Evolutionary conservation across 2,329 filamentous ascomycete species (phyloP).

Genomic region (Fusarium pilosicola): DNA sequence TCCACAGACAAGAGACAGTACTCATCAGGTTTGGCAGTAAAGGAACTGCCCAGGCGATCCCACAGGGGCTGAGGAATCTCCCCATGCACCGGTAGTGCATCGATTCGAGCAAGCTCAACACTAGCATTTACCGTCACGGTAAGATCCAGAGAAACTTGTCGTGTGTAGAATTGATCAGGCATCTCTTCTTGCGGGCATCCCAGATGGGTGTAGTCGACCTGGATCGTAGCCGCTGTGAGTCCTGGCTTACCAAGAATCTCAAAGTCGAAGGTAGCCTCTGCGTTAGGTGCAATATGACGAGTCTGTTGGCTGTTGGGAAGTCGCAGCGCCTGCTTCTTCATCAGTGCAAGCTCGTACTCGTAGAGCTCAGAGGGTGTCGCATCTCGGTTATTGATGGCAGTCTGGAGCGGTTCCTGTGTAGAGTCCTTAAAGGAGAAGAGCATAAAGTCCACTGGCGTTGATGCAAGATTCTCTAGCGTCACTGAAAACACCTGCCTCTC

Average conservation of each 20-base stretch:
- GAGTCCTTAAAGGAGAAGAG: constrained; percentile 92
- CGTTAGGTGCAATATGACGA: constrained; percentile 72
- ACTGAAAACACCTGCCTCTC: constrained; percentile 82
- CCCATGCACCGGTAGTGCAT: constrained; percentile 78
- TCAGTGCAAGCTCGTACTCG: constrained; percentile 84
- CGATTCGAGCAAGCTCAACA: constrained; percentile 82
- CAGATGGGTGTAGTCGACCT: constrained; percentile 88
- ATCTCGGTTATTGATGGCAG: constrained; percentile 79
- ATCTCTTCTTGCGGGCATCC: constrained; percentile 75
- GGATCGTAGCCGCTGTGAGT: constrained; percentile 79
- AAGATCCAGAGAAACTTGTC: constrained; percentile 82
- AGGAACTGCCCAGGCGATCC: constrained; percentile 54
- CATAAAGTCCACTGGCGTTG: constrained; percentile 82
- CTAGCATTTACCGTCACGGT: constrained; percentile 93
- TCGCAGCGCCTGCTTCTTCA: constrained; percentile 76
- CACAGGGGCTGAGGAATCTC: constrained; percentile 72
- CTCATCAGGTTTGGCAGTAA: constrained; percentile 61
- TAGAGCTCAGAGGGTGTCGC: constrained; percentile 82
- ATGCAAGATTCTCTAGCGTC: constrained; percentile 81
- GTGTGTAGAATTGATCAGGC: constrained; percentile 80
- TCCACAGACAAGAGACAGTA: constrained; percentile 86
- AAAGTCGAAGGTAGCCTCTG: constrained; percentile 78
- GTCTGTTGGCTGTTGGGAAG: constrained; percentile 62
- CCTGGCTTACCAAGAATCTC: constrained; percentile 89
- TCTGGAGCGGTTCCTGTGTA: constrained; percentile 79